Percentiles rank a stretch among this genome's conserved stretches.
These are phyloP conservation scores for Saccharum hybrid DNA, from an alignment of 202 grass and related monocot species.

Conservation along the genomic window DNA sequence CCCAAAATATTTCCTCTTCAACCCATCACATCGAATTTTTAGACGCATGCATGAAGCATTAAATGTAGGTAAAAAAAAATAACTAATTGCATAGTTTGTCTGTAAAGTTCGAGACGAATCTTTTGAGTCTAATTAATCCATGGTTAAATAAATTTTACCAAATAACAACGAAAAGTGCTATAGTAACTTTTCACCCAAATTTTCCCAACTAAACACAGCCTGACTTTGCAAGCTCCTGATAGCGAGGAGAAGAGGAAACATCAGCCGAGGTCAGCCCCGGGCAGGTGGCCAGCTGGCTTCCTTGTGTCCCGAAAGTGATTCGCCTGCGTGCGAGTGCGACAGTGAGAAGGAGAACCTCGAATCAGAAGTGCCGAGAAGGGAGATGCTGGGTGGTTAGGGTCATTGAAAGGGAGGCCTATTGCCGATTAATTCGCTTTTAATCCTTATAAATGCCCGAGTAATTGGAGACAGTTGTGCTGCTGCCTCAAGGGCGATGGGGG, in stretches of 20 bases:
- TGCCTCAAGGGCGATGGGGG: background rate
- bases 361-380: conserved; percentile 14
- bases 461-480: conserved; percentile 57
- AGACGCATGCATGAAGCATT: too few species aligned
- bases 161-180: too few species aligned
- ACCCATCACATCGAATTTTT: too few species aligned
- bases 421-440: conserved; percentile 62
- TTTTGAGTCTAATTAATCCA: too few species aligned
- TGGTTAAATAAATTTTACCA: too few species aligned
- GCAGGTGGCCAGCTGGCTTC: background rate
- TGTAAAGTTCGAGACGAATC: too few species aligned
- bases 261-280: background rate
- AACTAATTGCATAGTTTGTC: too few species aligned
- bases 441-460: conserved; percentile 62
- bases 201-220: too few species aligned
- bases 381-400: conserved; percentile 59
- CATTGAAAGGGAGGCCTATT: conserved; percentile 74
- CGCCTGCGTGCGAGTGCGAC: background rate
- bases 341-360: background rate
- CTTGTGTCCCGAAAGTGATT: background rate
- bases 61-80: too few species aligned
- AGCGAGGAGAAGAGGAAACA: too few species aligned
- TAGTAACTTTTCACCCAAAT: too few species aligned
- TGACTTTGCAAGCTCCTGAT: background rate
- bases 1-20: too few species aligned